Evolutionary conservation across 345 rosid species (phyloP).

Genomic region (Citrus sp.): DNA sequence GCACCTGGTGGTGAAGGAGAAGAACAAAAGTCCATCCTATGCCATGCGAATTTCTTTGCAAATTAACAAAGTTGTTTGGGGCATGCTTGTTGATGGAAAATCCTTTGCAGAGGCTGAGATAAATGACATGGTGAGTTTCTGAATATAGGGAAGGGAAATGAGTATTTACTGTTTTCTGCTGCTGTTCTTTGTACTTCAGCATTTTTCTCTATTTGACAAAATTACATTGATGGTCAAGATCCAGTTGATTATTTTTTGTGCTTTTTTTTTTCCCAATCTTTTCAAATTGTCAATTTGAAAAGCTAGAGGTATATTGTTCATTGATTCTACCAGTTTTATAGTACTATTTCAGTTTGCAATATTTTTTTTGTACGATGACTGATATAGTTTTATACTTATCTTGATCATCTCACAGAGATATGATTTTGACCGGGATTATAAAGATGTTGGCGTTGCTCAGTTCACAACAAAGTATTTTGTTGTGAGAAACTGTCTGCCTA

Average conservation of each 20-base stretch:
- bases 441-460: conserved; percentile 89
- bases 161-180: conserved; percentile 1
- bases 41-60: conserved; percentile 96
- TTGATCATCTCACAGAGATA: conserved; percentile 54
- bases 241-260: not conserved
- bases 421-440: conserved; percentile 97
- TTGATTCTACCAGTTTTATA: not conserved
- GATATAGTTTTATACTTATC: conserved; percentile 10
- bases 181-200: not conserved
- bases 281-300: not conserved
- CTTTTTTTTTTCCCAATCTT: no score
- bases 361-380: conserved; percentile 7
- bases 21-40: conserved; percentile 94
- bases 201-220: not conserved
- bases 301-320: not conserved
- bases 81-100: conserved; percentile 97
- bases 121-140: conserved; percentile 87
- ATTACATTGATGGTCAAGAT: not conserved
- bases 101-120: conserved; percentile 99
- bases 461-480: conserved; percentile 85
- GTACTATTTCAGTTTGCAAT: conserved; percentile 1
- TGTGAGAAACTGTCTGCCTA: conserved; percentile 75
- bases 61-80: conserved; percentile 90
- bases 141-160: not conserved
- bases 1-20: conserved; percentile 92